Base-by-base conservation (phyloP, 768 basidiomycete genomes). In the Pleurotus platypus region DNA sequence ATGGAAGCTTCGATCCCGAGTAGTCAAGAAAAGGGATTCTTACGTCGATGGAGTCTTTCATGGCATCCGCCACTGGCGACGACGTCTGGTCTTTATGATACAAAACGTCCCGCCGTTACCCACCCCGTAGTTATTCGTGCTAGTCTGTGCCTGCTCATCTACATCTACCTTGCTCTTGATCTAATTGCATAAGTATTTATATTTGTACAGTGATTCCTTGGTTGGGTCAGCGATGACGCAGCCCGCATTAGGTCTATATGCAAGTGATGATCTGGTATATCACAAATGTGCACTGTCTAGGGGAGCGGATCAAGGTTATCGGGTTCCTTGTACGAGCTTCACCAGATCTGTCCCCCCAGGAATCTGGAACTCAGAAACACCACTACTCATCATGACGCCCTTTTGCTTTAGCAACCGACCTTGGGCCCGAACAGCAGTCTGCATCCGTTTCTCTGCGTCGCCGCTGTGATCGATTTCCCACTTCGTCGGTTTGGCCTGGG, bases 391-490 rank as follows among this genome's bases (percentile, higher is more conserved):
- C 81, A 92, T 84, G 54, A 81, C 75, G 18, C 94, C 95, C 26
- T 83, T 84, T 69, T 86, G 86, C 78, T 89, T 95, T 56, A 84
- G 82, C 57, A 90, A 71, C 50, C 90, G 80, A 7, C 94, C 95
- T 66, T 92, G 92, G 11, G 81, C 78, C 45, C 95, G 83, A 27
- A 96, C 94, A 43, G 88, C 83, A 55, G 83, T 83, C 64, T 88
- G 85, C 95, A 98, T 98, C 30, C 94, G 82, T 67, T 76, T 78
- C 71, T 93, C 93, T 11, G 87, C 83, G 30, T 83, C 85, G 38
- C 72, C 74, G 58, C 74, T 78, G 66, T 70, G 74, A 57, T 72
- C 73, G 58, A 73, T 64, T 43, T 76, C 74, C 74, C 77, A 70
- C 61, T 76, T 69, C 60, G 67, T 63, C 49, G 61, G 26, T 40